phyloP scores from a whole-genome alignment of 768 basidiomycete species.

The Naganishia friedmannii region DNA sequence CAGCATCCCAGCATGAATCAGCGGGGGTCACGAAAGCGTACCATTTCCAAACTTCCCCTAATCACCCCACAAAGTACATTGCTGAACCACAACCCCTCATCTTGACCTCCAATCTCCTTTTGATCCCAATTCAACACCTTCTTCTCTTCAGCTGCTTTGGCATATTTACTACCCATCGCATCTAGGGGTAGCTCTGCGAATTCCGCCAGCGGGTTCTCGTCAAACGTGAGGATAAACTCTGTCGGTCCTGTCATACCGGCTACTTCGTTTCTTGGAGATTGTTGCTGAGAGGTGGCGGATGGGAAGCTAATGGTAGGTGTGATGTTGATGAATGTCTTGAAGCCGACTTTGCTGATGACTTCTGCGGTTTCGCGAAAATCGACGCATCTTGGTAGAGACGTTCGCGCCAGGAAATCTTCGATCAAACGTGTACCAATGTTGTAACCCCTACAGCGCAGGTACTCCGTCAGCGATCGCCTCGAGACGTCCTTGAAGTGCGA shows the following conservation, averaged over 20 bases:
- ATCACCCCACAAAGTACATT: slow-evolving; percentile 93
- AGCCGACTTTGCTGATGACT: slow-evolving; percentile 93
- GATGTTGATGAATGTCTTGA: slow-evolving; percentile 95
- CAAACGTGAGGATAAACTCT: slow-evolving; percentile 76
- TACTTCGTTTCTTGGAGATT: slow-evolving; percentile 46
- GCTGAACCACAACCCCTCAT: slow-evolving; percentile 93
- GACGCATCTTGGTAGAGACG: slow-evolving; percentile 81
- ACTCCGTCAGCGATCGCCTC: neutral
- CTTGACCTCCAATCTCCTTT: slow-evolving; percentile 44
- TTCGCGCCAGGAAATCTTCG: slow-evolving; percentile 93
- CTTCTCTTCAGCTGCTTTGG: slow-evolving; percentile 16
- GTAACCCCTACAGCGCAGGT: slow-evolving; percentile 70
- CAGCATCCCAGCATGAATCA: neutral
- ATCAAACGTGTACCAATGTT: slow-evolving; percentile 94
- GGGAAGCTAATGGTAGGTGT: slow-evolving; percentile 76
- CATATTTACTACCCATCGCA: slow-evolving; percentile 55
- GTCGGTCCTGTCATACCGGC: slow-evolving; percentile 46
- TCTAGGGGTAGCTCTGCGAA: slow-evolving; percentile 96
- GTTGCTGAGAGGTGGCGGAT: slow-evolving; percentile 56
- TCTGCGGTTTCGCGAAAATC: slow-evolving; percentile 95
- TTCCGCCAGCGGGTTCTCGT: slow-evolving; percentile 94
- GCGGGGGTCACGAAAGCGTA: slow-evolving; percentile 48
- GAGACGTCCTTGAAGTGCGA: neutral
- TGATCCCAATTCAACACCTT: slow-evolving; percentile 1
- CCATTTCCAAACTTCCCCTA: slow-evolving; percentile 93